These are phyloP conservation scores for Phytophthora crassamura DNA, from an alignment of 352 stramenopile species.

Conservation along the genomic window DNA sequence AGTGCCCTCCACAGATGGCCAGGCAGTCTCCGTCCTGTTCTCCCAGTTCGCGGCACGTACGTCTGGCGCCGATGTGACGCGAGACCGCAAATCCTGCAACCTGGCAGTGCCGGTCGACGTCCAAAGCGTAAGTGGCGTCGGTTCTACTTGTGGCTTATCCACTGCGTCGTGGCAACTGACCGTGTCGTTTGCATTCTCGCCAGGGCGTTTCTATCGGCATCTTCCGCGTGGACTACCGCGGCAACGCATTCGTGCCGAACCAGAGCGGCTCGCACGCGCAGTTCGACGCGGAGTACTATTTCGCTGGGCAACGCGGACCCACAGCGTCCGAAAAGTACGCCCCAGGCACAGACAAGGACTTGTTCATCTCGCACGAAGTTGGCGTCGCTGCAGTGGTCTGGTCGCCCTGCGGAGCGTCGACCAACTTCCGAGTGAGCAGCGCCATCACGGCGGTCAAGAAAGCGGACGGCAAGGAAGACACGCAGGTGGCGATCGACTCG, in stretches of 20 bases:
- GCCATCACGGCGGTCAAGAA: constrained; percentile 51
- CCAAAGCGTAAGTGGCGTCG: constrained; percentile 31
- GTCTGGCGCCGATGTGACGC: constrained; percentile 27
- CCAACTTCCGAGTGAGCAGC: constrained; percentile 63
- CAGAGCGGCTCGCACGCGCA: constrained; percentile 42
- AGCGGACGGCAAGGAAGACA: constrained; percentile 34
- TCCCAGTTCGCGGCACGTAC: constrained; percentile 40
- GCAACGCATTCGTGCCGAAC: constrained; percentile 49
- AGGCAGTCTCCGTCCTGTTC: constrained; percentile 42
- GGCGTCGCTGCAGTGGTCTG: constrained; percentile 55
- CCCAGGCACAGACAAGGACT: constrained; percentile 41
- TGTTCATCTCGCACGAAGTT: constrained; percentile 58
- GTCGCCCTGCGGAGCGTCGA: constrained; percentile 54
- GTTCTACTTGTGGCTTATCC: constrained; percentile 14
- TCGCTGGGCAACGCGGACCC: constrained; percentile 52
- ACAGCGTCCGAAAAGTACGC: constrained; percentile 38
- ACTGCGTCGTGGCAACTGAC: constrained; percentile 12
- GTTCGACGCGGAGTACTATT: constrained; percentile 68
- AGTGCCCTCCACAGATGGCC: constrained; percentile 36
- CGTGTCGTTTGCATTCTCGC: constrained; percentile 5
- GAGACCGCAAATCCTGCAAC: constrained; percentile 52
- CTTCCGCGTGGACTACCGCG: constrained; percentile 58
- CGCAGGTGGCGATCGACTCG: constrained; percentile 60
- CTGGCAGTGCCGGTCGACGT: constrained; percentile 52
- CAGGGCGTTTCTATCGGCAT: constrained; percentile 42